Evolutionary conservation across 768 basidiomycete species (phyloP).

Genomic region (Mycena olivaceomarginata): DNA sequence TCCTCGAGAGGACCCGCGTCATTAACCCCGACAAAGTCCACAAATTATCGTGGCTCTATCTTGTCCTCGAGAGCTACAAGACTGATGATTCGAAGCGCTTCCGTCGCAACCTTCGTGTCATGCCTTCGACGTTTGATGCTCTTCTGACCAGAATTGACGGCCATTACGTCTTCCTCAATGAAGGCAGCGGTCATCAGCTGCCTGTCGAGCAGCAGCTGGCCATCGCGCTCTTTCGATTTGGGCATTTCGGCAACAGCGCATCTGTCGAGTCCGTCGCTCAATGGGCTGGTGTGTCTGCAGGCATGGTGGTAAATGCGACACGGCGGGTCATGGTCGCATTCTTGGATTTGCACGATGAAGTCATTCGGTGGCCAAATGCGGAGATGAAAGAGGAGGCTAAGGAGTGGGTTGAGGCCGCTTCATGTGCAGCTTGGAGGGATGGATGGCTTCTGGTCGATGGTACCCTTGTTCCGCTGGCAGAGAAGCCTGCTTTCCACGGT

Average conservation of each 20-base stretch:
- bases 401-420: no score
- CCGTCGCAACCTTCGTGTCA: neutral
- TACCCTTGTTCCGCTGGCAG: neutral
- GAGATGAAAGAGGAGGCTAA: no score
- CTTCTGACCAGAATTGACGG: neutral
- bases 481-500: neutral
- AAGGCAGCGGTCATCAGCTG: neutral
- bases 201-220: neutral
- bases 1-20: neutral
- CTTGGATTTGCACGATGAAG: no score
- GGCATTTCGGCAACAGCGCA: neutral
- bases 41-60: neutral
- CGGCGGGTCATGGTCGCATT: neutral
- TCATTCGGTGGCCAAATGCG: no score
- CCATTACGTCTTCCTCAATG: neutral
- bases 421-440: no score
- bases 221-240: neutral
- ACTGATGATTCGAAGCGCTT: neutral
- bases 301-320: neutral
- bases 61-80: neutral
- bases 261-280: neutral
- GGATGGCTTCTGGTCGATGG: no score
- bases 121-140: neutral
- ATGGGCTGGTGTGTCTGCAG: neutral
- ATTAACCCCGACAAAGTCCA: neutral